Base-by-base conservation (phyloP, 306 rosid genomes). In the Vigna trinervia region DNA sequence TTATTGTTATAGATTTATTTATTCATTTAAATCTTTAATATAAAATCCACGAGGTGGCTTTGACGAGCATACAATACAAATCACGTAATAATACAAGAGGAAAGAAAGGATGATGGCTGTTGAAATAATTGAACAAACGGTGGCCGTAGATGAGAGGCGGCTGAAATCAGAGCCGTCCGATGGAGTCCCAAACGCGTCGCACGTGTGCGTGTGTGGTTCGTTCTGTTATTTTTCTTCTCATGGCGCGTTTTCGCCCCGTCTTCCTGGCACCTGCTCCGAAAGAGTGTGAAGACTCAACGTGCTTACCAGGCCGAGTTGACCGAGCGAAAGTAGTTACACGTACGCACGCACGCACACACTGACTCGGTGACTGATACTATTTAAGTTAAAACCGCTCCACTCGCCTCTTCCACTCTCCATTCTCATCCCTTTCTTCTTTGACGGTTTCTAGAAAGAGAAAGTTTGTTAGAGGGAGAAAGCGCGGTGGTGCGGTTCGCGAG, bases 141-240 rank as follows among this genome's bases (percentile, higher is more conserved):
- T 0, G 32, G 8, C 93, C 92, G 84, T 88, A 20, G 91, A 90
- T 84, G 2, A 32, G 73, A 77, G 97, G 97, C 97, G 96, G 98
- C 97, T 84, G 5, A 34, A 70, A 73, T 75, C 43, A 62, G 32
- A 66, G 38, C 91, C 95, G 65, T 90, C 48, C 34, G 82, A 82
- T 85, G 36, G 5, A 5, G 56, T 7, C 0, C 30, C 23, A 38
- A 75, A 77, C 91, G 86, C 86, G 89, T 86, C 8, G 17, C 57
- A 7, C 73, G 10, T 70, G 66, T 39, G 36, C n/a, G 77, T 54
- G 77, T 48, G 80, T 19, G 52, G n/a, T 39, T 64, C 34, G 64
- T 39, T 54, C n/a, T 0, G 50, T 63, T 69, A 13, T 20, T 32
- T 41, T 46, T 32, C 69, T 61, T 64, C 26, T 41, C 84, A 76